These are phyloP conservation scores for Ganoderma lingzhi DNA, from an alignment of 1,284 basidiomycete genomes.

Conservation along the genomic window DNA sequence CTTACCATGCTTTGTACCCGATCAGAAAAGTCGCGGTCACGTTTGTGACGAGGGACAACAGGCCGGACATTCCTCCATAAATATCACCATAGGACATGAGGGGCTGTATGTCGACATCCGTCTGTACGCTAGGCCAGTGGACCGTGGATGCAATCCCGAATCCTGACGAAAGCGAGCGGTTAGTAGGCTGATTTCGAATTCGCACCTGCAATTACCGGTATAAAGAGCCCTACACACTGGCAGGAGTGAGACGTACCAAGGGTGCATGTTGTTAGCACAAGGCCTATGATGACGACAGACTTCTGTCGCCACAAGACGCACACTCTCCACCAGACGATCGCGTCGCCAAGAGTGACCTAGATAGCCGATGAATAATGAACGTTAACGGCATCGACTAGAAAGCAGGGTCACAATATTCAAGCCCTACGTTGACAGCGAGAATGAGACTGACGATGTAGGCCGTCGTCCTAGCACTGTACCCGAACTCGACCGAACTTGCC, in stretches of 20 bases:
- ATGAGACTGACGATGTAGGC: no score
- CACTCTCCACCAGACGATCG: constrained; percentile 2
- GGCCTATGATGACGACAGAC: neutral
- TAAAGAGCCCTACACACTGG: no score
- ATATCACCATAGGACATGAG: neutral
- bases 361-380: neutral
- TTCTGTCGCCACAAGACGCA: neutral
- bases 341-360: neutral
- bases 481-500: no score
- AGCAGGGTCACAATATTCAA: neutral
- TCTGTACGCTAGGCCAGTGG: no score
- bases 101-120: neutral
- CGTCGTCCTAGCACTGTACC: no score
- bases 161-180: no score
- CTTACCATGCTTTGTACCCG: neutral
- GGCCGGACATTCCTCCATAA: neutral
- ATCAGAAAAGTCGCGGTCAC: neutral
- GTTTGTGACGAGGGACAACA: neutral
- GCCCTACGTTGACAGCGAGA: neutral
- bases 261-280: neutral
- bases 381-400: neutral
- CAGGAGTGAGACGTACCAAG: neutral
- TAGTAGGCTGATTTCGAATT: no score
- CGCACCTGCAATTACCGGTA: no score
- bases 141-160: no score